A percentile compares a stretch with the other conserved stretches of the same genome.
Evolutionary conservation across 805 yeast species (phyloP).

Genomic region (Lachancea sp.): DNA sequence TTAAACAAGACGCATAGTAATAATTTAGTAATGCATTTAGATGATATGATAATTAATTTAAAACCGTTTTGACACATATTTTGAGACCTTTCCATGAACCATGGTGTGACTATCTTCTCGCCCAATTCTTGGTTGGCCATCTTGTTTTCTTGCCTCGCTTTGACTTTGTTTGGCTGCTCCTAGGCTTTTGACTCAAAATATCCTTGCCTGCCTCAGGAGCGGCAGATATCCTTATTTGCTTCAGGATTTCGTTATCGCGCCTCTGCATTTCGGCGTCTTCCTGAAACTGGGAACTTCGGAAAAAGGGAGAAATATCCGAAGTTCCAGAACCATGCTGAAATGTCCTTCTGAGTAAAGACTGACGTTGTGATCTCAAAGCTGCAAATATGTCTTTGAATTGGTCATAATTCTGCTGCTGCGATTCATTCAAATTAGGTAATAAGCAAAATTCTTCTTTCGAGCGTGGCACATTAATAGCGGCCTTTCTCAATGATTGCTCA

Average conservation of each 20-base stretch:
- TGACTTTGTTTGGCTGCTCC: slow-evolving; percentile 2
- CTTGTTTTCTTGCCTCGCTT: slow-evolving; percentile 4
- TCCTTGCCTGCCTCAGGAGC: background rate
- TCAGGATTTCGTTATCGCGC: slow-evolving; percentile 19
- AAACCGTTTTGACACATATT: background rate
- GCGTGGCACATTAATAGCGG: slow-evolving; percentile 24
- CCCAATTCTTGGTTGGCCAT: slow-evolving; percentile 6
- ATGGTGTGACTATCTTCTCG: background rate
- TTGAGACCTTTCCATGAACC: background rate
- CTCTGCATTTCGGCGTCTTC: slow-evolving; percentile 11
- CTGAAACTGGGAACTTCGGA: background rate
- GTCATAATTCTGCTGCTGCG: slow-evolving; percentile 20
- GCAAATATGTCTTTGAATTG: slow-evolving; percentile 21
- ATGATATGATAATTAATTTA: background rate
- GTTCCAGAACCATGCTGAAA: background rate
- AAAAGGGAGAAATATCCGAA: slow-evolving; percentile 3
- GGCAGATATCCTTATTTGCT: slow-evolving; percentile 18
- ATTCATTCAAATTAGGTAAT: slow-evolving; percentile 17
- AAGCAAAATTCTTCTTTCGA: slow-evolving; percentile 22
- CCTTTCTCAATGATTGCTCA: slow-evolving; percentile 20
- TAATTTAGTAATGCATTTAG: background rate
- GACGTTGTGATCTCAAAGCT: slow-evolving; percentile 18
- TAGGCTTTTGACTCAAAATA: background rate
- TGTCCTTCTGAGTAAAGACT: slow-evolving; percentile 8
- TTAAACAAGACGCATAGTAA: slow-evolving; percentile 5